Evolutionary conservation across 1,284 basidiomycete genomes (phyloP), one percentile per base, ranked within the genome.

Genomic region (Chiua sp.): DNA sequence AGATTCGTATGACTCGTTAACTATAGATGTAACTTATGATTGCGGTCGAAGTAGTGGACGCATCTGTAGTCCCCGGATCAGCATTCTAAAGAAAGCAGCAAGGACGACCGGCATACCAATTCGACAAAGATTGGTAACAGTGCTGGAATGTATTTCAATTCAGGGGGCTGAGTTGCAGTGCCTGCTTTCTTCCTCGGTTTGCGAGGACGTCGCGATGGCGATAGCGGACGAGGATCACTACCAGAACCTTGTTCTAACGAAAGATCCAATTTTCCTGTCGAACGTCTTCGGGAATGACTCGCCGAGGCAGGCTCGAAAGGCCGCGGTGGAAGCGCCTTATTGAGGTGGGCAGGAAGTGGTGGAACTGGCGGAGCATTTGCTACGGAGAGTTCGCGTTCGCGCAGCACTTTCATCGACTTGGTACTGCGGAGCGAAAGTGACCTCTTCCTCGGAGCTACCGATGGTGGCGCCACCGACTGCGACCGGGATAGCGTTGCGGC

Each of bases 121-220:
- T 98, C 96, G 51, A 91, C 85, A 72, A 98, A 98, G 32, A 98
- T 69, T 2, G 95, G 93, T 39, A 96, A 78, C 28, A 98, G 73
- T 62, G 87, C 82, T 26, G 91, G 88, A 59, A 98, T 86, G 65
- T 90, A 83, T 59, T 82, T 80, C 55, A 98, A 80, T 60, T 93
- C 87, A 1, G 97, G 97, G 53, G 90, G 86, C 64, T 87, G 84
- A 47, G 93, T 76, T 3, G 77, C 70, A 47, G 80, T 73, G 3
- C 79, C 74, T 48, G 76, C 77, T 56, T 76, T 79, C 72, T 79
- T 81, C 72, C 78, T 81, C 62, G 52, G 37, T 46, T 64, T 71
- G 26, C 33, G 69, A 44, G 57, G 55, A 18, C 49, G 56, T 46
- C 47, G 44, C 2, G 65, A 49, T 30, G 56, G 44, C 5, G 60